Evolutionary conservation across 345 rosid species (phyloP), one percentile per base, ranked within the genome.

Genomic region (Clausena lansium): DNA sequence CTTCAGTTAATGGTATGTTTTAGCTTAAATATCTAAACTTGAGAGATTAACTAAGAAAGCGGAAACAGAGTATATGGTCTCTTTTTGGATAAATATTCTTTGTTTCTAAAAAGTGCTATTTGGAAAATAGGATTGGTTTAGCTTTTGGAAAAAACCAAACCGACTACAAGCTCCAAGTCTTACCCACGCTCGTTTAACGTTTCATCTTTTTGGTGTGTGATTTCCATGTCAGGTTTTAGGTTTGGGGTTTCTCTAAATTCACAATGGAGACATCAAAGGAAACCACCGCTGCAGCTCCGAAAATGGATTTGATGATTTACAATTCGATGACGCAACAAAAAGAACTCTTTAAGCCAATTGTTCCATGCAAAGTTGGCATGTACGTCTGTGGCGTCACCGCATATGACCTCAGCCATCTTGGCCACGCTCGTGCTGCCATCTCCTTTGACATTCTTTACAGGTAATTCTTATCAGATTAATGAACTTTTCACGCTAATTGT

Each of bases 331-430:
- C 90, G 9, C 89, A 89, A 9, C 85, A 81, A 76, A 87, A 91
- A 67, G 96, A 93, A 84, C 79, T 82, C 1, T 83, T 95, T 78
- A 78, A 52, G 73, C 88, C 96, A 5, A 74, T 71, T 39, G 87
- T 5, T 60, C 89, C 88, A 0, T 93, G 94, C 0, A 91, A 89
- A 73, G 90, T 93, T 57, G 76, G 89, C 80, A 86, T 95, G 89
- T 95, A 95, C 39, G 98, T 93, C 73, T 95, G 99, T 36, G 96
- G 99, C 14, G 90, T 93, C 64, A 93, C 99, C 3, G 88, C 99
- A 38, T 95, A 93, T 74, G 96, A 91, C 77, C 84, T 85, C 87
- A 93, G 98, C 85, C 98, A 92, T 80, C 83, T 95, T 35, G 98
- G 94, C 45, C 99, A 92, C 72, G 98, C 93, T 59, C 94, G 98